Evolutionary conservation across 2,329 filamentous ascomycete genomes (phyloP).

Genomic region (Epichloe sylvatica): DNA sequence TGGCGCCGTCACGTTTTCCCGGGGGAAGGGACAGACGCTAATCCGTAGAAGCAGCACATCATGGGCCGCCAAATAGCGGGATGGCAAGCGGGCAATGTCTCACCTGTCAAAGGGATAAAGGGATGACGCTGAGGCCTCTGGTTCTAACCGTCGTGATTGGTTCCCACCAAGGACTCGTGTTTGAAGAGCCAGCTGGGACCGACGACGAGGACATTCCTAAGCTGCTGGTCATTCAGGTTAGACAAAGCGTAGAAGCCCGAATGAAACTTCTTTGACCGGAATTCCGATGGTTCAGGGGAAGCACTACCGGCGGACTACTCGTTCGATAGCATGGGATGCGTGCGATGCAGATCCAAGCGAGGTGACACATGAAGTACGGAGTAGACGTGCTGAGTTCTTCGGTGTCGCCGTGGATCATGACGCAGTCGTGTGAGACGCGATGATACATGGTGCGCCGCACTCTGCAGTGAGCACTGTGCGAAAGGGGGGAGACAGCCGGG

Average conservation of each 20-base stretch:
- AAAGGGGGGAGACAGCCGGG: background rate
- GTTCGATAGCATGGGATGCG: background rate
- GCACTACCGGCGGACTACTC: background rate
- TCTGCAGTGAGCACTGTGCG: background rate
- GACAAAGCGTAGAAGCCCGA: background rate
- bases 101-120: background rate
- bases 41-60: background rate
- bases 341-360: background rate
- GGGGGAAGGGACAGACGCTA: background rate
- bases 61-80: background rate
- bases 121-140: background rate
- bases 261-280: background rate
- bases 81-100: background rate
- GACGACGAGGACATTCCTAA: conserved; percentile 29
- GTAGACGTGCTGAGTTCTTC: background rate
- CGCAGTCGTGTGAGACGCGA: background rate
- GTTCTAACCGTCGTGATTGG: too few relatives aligned
- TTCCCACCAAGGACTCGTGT: too few relatives aligned
- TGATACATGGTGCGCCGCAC: background rate
- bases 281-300: background rate
- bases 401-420: background rate
- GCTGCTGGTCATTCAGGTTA: background rate
- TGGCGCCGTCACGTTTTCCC: background rate
- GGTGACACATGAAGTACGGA: too few relatives aligned
- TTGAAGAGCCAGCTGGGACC: background rate